Evolutionary conservation across 164 flowering plant species (phyloP).

Genomic region (Tinospora cordifolia): DNA sequence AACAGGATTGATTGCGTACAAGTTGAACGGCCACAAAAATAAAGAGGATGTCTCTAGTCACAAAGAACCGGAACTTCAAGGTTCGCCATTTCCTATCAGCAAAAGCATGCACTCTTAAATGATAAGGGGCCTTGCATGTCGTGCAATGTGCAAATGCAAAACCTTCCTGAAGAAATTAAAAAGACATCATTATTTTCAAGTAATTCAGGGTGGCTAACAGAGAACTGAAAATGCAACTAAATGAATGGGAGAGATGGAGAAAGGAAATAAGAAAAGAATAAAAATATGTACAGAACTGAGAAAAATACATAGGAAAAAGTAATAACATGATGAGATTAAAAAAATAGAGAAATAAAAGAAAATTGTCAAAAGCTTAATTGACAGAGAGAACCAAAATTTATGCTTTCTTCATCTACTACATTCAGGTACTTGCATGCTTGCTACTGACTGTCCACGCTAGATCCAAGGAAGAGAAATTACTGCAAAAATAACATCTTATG

Average conservation of each 20-base stretch:
- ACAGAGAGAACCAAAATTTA: no score
- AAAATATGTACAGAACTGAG: no score
- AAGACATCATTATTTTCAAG: slow-evolving; percentile 1
- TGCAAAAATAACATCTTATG: no score
- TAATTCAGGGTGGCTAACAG: neutral
- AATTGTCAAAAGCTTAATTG: no score
- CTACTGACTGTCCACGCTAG: no score
- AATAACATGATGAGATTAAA: no score
- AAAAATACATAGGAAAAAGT: no score
- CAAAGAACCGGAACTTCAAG: slow-evolving; percentile 93
- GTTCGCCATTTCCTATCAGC: slow-evolving; percentile 97
- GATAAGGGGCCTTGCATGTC: slow-evolving; percentile 95
- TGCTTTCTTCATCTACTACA: no score
- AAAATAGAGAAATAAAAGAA: no score
- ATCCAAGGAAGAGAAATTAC: no score
- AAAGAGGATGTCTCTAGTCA: slow-evolving; percentile 84
- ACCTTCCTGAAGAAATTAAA: slow-evolving; percentile 69
- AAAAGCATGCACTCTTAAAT: slow-evolving; percentile 77
- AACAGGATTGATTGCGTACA: slow-evolving; percentile 37
- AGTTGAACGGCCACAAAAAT: slow-evolving; percentile 89
- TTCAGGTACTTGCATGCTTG: no score
- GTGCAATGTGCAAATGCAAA: slow-evolving; percentile 99
- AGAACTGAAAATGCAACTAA: neutral
- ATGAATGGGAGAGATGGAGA: neutral
- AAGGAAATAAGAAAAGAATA: no score